phyloP scores from a whole-genome alignment of 2,329 filamentous ascomycete species.

The Fusarium sp. region DNA sequence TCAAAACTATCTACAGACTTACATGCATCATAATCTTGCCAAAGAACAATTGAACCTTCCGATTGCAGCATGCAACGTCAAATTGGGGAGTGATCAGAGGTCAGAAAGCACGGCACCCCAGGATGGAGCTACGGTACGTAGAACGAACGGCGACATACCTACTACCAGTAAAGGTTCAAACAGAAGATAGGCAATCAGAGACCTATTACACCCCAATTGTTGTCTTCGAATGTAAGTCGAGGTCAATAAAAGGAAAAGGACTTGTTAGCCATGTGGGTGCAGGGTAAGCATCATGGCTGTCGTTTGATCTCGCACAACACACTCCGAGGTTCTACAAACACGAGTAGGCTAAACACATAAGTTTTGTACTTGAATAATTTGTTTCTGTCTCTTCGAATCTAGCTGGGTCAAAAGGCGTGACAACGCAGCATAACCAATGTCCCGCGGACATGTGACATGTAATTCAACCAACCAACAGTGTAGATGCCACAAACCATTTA shows the following conservation, averaged over 20 bases:
- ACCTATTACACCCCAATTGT: no score
- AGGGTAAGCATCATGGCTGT: not conserved
- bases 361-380: not conserved
- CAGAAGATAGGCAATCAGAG: no score
- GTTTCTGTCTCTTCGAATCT: conserved; percentile 1
- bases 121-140: no score
- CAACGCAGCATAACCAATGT: conserved; percentile 11
- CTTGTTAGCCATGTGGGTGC: not conserved
- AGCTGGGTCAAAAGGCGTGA: not conserved
- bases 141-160: no score
- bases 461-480: conserved; percentile 32
- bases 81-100: not conserved
- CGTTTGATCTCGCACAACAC: not conserved
- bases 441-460: conserved; percentile 13
- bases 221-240: no score
- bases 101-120: not conserved
- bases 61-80: not conserved
- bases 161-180: no score
- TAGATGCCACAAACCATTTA: conserved; percentile 33
- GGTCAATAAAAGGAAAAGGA: not conserved
- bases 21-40: not conserved
- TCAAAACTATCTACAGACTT: not conserved
- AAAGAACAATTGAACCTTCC: not conserved
- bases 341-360: not conserved
- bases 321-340: not conserved